Percentiles rank a stretch among this genome's conserved stretches.
phyloP scores from a whole-genome alignment of 2,329 filamentous ascomycete species.

The Diaporthe australafricana region DNA sequence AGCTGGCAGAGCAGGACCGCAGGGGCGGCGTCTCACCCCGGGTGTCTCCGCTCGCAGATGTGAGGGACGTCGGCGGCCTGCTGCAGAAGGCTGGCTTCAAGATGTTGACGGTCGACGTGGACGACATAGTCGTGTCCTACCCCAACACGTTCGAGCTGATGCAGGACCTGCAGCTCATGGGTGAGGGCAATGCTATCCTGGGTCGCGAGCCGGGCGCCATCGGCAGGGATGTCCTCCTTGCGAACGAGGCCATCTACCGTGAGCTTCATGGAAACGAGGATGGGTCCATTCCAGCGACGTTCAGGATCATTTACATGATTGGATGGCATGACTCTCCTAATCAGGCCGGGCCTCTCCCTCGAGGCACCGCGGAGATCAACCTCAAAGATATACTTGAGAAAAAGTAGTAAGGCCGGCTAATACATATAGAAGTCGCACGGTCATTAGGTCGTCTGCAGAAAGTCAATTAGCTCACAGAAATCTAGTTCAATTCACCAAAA shows the following conservation, averaged over 20 bases:
- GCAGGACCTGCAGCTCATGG: constrained; percentile 96
- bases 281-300: constrained; percentile 86
- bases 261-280: constrained; percentile 87
- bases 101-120: constrained; percentile 95
- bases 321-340: constrained; percentile 90
- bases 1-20: constrained; percentile 91
- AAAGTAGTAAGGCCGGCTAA: constrained; percentile 46
- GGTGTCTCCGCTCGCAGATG: constrained; percentile 91
- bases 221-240: constrained; percentile 84
- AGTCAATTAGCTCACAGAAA: neutral
- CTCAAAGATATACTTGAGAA: constrained; percentile 81
- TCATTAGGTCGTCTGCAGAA: neutral
- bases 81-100: constrained; percentile 91
- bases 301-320: constrained; percentile 98
- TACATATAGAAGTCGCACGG: neutral
- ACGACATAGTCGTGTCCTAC: constrained; percentile 96
- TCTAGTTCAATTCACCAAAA: neutral
- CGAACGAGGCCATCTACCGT: constrained; percentile 88
- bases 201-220: constrained; percentile 85
- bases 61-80: constrained; percentile 89
- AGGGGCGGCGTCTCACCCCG: constrained; percentile 92
- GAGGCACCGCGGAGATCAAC: constrained; percentile 88
- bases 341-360: constrained; percentile 82
- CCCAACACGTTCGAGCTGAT: constrained; percentile 91
- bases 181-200: constrained; percentile 89